phyloP scores from a whole-genome alignment of 768 basidiomycete genomes.

The Tylopilus intermedius region DNA sequence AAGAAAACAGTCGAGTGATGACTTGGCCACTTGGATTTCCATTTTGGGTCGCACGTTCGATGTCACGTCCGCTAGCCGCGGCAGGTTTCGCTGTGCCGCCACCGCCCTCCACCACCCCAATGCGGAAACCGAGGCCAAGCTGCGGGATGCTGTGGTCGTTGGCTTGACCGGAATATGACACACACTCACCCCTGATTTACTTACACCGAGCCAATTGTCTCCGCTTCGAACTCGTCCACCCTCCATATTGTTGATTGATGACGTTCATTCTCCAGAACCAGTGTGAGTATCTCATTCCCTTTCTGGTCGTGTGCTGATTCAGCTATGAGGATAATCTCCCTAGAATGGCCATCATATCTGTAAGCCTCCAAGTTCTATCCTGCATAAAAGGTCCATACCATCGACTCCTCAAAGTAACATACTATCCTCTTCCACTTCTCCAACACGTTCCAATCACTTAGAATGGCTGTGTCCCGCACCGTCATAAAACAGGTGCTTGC shows the following conservation, averaged over 20 bases:
- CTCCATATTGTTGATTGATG: no score
- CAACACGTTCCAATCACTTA: background rate
- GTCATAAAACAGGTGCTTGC: conserved; percentile 76
- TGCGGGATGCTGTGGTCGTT: background rate
- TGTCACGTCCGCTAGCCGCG: no score
- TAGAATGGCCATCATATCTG: background rate
- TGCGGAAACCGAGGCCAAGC: no score
- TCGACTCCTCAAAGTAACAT: background rate
- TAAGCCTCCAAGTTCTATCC: background rate
- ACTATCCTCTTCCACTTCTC: no score
- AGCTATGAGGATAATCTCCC: background rate
- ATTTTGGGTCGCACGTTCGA: conserved; percentile 28
- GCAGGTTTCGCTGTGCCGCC: no score
- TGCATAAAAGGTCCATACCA: background rate
- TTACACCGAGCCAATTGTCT: background rate
- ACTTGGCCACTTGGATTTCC: conserved; percentile 9
- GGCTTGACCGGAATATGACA: background rate
- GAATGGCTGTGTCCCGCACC: conserved; percentile 50
- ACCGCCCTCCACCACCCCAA: background rate
- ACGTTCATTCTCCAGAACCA: no score
- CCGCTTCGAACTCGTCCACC: no score
- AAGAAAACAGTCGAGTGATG: no score
- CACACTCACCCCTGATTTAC: background rate
- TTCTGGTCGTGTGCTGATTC: conserved; percentile 9
- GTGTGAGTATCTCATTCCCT: background rate